Evolutionary conservation across 352 stramenopile genomes (phyloP), one percentile per base, ranked within the genome.

Genomic region (Phytophthora pinifolia): DNA sequence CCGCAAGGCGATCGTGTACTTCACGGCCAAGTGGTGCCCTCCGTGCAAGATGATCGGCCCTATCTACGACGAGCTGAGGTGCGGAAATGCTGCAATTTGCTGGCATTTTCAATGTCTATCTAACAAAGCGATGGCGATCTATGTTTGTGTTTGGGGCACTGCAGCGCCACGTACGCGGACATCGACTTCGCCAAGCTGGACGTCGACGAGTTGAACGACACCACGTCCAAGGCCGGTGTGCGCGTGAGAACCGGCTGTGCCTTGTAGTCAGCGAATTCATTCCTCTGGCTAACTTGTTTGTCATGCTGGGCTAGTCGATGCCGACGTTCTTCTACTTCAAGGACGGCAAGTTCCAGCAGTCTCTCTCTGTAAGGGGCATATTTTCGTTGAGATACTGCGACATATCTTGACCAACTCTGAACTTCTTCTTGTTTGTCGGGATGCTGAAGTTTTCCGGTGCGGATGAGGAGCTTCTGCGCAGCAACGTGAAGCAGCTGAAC

Each of bases 21-120:
- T 96, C 55, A 94, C 79, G 36, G 86, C 88, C 20, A 87, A 83
- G 65, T 97, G 88, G 88, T 97, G 88, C 47, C 79, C 80, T n/a
- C 88, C 88, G 9, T 97, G 88, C 82, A 96, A 96, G 67, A 84
- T 94, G 66, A 96, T 97, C 54, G 83, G 77, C 6, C 88, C 88
- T 8, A 88, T 93, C 55, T 96, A 88, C 64, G 79, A 93, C 50
- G 70, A 93, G 33, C 68, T 97, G 14, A 94, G 82, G 86, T 93
- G 41, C 10, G 65, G 55, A 20, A 5, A 27, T 27, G 22, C 22
- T 27, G 22, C 22, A 27, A 27, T 27, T 27, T 27, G 1, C 6
- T 4, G 6, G 6, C 22, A 4, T 27, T 4, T 6, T 27, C 4
- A 27, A 4, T 4, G 22, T 27, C 22, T 27, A 27, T 27, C 22